Evolutionary conservation across 768 basidiomycete species (phyloP), one percentile per base, ranked within the genome.

Genomic region (Tubosaeta brunneosetosa): DNA sequence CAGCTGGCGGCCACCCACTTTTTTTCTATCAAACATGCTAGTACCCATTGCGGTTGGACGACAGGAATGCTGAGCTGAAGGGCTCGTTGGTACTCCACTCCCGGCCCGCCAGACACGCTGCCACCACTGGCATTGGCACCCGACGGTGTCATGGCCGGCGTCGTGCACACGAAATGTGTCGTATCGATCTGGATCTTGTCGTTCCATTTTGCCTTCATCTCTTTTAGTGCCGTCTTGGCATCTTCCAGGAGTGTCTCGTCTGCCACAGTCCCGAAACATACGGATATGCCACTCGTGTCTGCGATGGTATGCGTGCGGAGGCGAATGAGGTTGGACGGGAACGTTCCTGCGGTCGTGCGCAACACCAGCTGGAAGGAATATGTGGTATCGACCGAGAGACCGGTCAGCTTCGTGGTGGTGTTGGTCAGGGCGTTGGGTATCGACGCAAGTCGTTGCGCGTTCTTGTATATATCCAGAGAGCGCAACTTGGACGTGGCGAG

Each of bases 121-220:
- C 74, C 78, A 1, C 85, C 82, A 9, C 77, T 74, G 0, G 77
- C 77, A 52, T 74, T 77, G 10, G 82, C 82, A 31, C 81, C 85
- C 10, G 68, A 61, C 0, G 83, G 80, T 0, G 83, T 85, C 10
- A 83, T 79, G 1, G 85, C 86, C 3, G 94, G 92, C 0, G 89
- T 92, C 16, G 93, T 95, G 66, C 94, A 95, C 38, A 97, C 94
- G 59, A 97, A 99, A 69, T 99, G 95, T 0, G 94, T 97, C 10
- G 95, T 98, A 65, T 99, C 95, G 52, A 98, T 94, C 73, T 94
- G 91, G 37, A 99, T 94, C 63, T 84, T 88, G 58, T 94, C 88
- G 62, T 85, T 90, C 86, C 88, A 94, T 58, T 87, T 87, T 0
- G 91, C 95, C 38, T 78, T 80, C 88, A 98, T 97, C 61, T 89